Evolutionary conservation across 2,329 filamentous ascomycete genomes (phyloP).

Genomic region (Byssoonygena ceratinophila): DNA sequence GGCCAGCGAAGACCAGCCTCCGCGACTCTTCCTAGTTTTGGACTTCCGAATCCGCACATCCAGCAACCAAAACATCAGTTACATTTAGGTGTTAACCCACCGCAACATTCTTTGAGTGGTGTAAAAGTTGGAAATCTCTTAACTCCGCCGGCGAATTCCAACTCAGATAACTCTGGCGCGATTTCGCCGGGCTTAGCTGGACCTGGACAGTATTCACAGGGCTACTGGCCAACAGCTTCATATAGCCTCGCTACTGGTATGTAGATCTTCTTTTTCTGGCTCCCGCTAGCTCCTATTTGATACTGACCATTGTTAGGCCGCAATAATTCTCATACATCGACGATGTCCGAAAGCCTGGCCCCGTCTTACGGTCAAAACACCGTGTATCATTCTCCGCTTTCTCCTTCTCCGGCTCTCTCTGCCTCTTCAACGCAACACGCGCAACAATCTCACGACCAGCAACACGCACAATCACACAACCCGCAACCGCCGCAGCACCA

Average conservation of each 20-base stretch:
- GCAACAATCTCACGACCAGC: constrained; percentile 25
- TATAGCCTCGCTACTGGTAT: constrained; percentile 43
- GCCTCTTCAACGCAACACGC: constrained; percentile 20
- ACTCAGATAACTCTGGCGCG: constrained; percentile 36
- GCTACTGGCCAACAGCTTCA: constrained; percentile 51
- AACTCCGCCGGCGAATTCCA: constrained; percentile 51
- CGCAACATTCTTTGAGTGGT: constrained; percentile 40
- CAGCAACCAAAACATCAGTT: constrained; percentile 43
- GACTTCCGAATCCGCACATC: constrained; percentile 53
- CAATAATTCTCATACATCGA: constrained; percentile 46
- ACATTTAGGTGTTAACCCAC: constrained; percentile 32
- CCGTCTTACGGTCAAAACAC: constrained; percentile 57
- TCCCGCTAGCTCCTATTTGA: background rate
- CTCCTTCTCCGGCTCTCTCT: constrained; percentile 41
- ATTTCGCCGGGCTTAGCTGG: constrained; percentile 30
- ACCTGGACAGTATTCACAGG: constrained; percentile 35
- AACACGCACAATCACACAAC: constrained; percentile 20
- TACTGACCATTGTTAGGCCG: constrained; percentile 41
- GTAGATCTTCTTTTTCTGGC: background rate
- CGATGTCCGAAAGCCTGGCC: constrained; percentile 52
- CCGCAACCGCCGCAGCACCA: constrained; percentile 20
- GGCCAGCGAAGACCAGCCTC: constrained; percentile 60
- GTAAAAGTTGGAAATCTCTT: constrained; percentile 52
- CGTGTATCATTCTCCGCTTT: constrained; percentile 49
- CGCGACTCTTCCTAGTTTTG: constrained; percentile 57